Conservation (phyloP, 176 grass and related monocot genomes). For the Olyra latifolia region DNA sequence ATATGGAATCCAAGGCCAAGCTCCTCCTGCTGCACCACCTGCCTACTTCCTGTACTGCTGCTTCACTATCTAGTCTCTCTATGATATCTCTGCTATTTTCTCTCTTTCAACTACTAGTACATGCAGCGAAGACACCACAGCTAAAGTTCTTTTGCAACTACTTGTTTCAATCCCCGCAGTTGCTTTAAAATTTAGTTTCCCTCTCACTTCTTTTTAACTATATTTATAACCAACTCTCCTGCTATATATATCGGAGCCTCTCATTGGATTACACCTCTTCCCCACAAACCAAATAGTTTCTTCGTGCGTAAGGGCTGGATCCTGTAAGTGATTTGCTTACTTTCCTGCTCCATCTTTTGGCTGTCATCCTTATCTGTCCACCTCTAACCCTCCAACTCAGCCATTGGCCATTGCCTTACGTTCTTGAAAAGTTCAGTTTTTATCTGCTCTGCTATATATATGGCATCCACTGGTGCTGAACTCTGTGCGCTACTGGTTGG, state of each 20-base stretch:
- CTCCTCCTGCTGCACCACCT: constrained; percentile 36
- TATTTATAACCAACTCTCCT: constrained; percentile 62
- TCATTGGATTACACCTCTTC: constrained; percentile 76
- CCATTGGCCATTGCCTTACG: constrained; percentile 37
- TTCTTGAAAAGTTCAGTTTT: constrained; percentile 36
- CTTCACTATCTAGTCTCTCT: constrained; percentile 24
- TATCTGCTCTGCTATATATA: constrained; percentile 39
- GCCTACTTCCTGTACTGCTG: constrained; percentile 59
- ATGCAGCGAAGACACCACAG: constrained; percentile 36
- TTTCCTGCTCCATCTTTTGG: constrained; percentile 39
- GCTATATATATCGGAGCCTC: constrained; percentile 31
- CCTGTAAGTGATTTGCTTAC: constrained; percentile 50
- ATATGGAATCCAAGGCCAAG: constrained; percentile 52
- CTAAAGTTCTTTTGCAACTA: constrained; percentile 36
- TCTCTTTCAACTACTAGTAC: constrained; percentile 32
- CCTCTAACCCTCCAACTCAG: constrained; percentile 45
- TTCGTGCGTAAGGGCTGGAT: constrained; percentile 62
- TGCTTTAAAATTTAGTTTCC: constrained; percentile 53
- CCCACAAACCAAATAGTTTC: constrained; percentile 70
- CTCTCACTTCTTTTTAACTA: constrained; percentile 47
- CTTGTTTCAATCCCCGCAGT: constrained; percentile 45
- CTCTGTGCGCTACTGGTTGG: constrained; percentile 45
- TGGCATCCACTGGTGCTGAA: constrained; percentile 34
- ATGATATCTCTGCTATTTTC: constrained; percentile 8
- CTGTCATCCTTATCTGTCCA: constrained; percentile 66